These are phyloP conservation scores for Aspergillus diversus DNA, from an alignment of 495 filamentous ascomycete species.

Conservation along the genomic window DNA sequence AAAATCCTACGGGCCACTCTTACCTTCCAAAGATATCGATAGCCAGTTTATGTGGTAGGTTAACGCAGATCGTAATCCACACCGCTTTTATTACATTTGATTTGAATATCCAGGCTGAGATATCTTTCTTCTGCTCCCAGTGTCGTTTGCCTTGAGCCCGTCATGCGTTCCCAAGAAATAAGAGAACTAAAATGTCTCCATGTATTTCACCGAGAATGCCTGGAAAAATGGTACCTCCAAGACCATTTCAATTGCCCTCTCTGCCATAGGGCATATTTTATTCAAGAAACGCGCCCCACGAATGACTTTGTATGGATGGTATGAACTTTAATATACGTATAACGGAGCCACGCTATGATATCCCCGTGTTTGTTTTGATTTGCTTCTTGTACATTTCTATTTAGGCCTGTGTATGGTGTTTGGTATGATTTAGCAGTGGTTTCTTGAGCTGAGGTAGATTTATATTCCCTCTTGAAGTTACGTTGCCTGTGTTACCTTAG, in stretches of 20 bases:
- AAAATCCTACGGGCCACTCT: conserved; percentile 38
- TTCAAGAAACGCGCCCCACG: conserved; percentile 36
- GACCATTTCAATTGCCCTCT: conserved; percentile 50
- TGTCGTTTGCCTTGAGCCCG: conserved; percentile 49
- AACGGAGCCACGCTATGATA: conserved; percentile 5
- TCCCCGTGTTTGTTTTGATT: conserved; percentile 6
- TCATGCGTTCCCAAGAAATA: conserved; percentile 44
- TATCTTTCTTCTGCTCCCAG: conserved; percentile 23
- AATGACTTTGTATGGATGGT: conserved; percentile 50
- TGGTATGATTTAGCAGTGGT: conserved; percentile 1
- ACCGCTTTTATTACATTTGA: too few relatives aligned
- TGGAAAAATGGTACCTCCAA: conserved; percentile 51
- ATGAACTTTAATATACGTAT: conserved; percentile 28
- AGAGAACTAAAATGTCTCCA: conserved; percentile 49
- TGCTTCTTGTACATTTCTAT: not conserved
- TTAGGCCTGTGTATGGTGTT: conserved; percentile 6
- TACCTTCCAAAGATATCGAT: conserved; percentile 41
- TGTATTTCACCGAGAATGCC: conserved; percentile 51
- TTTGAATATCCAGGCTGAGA: not conserved
- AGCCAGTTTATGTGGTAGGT: conserved; percentile 50
- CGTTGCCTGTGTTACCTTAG: not conserved
- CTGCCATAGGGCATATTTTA: conserved; percentile 46
- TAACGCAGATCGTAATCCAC: not conserved
- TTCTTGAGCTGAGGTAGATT: not conserved
- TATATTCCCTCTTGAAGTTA: not conserved